Conservation (phyloP, 257 asterid species). For the Solanum stenotomum region DNA sequence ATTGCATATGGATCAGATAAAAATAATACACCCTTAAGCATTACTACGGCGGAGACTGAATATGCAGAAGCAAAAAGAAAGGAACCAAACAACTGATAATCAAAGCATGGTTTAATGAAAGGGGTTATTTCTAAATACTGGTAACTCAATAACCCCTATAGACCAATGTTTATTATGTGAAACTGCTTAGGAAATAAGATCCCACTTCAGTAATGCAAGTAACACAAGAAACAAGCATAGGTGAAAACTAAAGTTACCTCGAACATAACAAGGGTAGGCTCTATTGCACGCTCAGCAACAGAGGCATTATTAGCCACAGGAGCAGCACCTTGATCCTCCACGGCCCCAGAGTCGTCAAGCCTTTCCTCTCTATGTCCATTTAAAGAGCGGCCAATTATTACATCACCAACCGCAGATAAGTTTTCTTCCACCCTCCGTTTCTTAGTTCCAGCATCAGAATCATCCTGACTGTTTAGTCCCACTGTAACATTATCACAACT, state of each 20-base stretch:
- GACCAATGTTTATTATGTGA: neutral
- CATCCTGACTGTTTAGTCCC: slow-evolving; percentile 50
- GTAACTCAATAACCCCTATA: neutral
- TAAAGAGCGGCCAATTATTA: slow-evolving; percentile 38
- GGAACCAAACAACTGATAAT: neutral
- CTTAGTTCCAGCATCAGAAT: slow-evolving; percentile 71
- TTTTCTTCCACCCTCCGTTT: slow-evolving; percentile 77
- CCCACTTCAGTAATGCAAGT: neutral
- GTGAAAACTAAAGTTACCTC: slow-evolving; percentile 45
- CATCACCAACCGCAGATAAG: slow-evolving; percentile 52
- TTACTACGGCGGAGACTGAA: neutral
- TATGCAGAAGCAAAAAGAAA: neutral
- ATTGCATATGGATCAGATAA: neutral
- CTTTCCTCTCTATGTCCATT: slow-evolving; percentile 59
- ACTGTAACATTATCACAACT: slow-evolving; percentile 48
- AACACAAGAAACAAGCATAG: neutral
- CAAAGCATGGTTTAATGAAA: neutral
- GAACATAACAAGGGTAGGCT: slow-evolving; percentile 94
- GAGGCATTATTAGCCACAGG: slow-evolving; percentile 74
- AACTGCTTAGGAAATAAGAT: neutral
- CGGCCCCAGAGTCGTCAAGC: slow-evolving; percentile 44
- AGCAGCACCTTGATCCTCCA: slow-evolving; percentile 56
- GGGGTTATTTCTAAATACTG: neutral
- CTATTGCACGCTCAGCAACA: slow-evolving; percentile 80
- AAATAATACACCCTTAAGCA: neutral